phyloP scores from a whole-genome alignment of 495 filamentous ascomycete species.

The Podospora tetraspora region DNA sequence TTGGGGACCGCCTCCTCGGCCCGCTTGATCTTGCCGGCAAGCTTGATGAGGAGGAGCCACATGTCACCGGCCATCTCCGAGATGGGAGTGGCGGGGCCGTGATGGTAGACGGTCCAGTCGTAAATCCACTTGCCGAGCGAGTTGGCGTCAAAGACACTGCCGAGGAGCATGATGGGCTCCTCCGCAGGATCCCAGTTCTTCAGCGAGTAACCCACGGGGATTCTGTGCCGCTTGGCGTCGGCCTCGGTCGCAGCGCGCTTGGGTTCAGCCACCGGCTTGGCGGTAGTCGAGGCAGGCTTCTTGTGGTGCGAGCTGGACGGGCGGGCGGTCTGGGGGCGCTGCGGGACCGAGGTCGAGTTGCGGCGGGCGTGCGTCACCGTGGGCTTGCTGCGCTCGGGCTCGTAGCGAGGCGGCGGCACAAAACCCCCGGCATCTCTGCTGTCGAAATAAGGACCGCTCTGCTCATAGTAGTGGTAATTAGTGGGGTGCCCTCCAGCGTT shows the following conservation, averaged over 20 bases:
- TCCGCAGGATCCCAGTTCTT: constrained; percentile 99
- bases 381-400: constrained; percentile 34
- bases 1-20: constrained; percentile 74
- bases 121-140: constrained; percentile 98
- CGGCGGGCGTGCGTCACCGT: constrained; percentile 35
- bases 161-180: constrained; percentile 84
- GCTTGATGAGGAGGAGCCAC: constrained; percentile 90
- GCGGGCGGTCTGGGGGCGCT: constrained; percentile 41
- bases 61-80: constrained; percentile 90
- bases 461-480: constrained; percentile 52
- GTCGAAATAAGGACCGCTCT: constrained; percentile 40
- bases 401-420: constrained; percentile 40
- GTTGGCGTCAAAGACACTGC: constrained; percentile 96
- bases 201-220: constrained; percentile 87
- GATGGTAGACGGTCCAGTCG: constrained; percentile 96
- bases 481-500: constrained; percentile 49
- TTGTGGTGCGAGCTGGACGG: constrained; percentile 33
- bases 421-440: constrained; percentile 36
- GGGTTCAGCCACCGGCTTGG: constrained; percentile 13
- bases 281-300: constrained; percentile 26
- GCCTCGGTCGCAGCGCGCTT: constrained; percentile 74
- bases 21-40: constrained; percentile 93
- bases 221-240: constrained; percentile 73
- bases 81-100: constrained; percentile 79
- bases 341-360: constrained; percentile 38